phyloP scores from a whole-genome alignment of 129 eudicot genomes.

The Chrysanthemum makinoi region DNA sequence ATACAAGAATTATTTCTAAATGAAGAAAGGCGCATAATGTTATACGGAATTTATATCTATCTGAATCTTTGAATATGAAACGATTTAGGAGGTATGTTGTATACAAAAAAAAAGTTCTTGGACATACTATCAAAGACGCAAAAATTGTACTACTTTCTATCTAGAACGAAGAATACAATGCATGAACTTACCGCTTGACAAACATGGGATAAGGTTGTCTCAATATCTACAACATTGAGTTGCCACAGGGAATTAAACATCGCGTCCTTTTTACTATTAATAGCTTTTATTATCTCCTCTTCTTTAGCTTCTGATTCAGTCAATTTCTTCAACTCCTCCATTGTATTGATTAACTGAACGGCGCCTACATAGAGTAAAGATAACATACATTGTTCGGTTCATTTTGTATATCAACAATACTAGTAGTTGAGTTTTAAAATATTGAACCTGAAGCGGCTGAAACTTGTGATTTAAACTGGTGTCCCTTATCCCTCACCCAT shows the following conservation, averaged over 20 bases:
- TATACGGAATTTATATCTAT: neutral
- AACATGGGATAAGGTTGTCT: constrained; percentile 67
- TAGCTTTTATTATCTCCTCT: constrained; percentile 50
- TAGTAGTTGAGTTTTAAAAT: neutral
- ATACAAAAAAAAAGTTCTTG: no score
- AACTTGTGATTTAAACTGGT: constrained; percentile 70
- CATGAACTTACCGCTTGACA: constrained; percentile 74
- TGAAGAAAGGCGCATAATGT: neutral
- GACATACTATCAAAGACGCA: no score
- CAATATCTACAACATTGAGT: constrained; percentile 84
- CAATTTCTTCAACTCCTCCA: constrained; percentile 57
- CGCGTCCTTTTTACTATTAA: constrained; percentile 65
- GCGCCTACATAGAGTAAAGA: constrained; percentile 53
- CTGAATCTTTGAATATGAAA: no score
- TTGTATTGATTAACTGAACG: constrained; percentile 26
- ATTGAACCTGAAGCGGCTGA: constrained; percentile 77
- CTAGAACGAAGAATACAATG: constrained; percentile 1
- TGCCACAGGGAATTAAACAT: constrained; percentile 85
- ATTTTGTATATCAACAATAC: neutral
- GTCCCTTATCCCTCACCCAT: constrained; percentile 94
- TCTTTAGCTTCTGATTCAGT: constrained; percentile 56
- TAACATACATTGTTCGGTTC: neutral
- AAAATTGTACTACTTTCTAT: neutral
- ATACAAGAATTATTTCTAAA: neutral
- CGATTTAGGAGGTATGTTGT: no score